phyloP scores from a whole-genome alignment of 768 basidiomycete species.

The Boletus rex-veris region DNA sequence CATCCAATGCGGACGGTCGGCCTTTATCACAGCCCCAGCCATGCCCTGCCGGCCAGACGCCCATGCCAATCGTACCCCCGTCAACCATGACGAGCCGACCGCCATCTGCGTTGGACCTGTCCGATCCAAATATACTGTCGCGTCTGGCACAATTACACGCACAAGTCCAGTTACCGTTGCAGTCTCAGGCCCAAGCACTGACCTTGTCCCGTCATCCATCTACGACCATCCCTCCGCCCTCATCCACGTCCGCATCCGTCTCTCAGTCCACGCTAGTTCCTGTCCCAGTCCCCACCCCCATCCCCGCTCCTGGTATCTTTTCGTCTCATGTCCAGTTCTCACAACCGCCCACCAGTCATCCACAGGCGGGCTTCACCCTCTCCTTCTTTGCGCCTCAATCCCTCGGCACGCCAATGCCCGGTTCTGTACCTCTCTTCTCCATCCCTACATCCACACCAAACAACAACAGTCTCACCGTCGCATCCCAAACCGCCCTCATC shows the following conservation, averaged over 20 bases:
- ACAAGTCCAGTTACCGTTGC: constrained; percentile 13
- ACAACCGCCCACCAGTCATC: constrained; percentile 6
- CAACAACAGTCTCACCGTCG: neutral
- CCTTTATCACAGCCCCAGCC: constrained; percentile 1
- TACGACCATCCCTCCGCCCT: neutral
- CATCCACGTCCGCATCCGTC: neutral
- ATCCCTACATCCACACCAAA: neutral
- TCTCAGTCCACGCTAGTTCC: neutral
- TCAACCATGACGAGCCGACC: neutral
- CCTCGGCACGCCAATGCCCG: neutral
- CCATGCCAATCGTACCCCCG: neutral
- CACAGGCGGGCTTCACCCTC: constrained; percentile 5
- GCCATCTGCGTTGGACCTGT: constrained; percentile 13
- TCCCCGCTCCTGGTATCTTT: neutral
- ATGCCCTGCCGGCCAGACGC: neutral
- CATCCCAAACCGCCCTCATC: neutral
- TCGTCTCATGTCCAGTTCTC: neutral
- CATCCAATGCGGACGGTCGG: neutral
- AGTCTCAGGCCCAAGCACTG: neutral
- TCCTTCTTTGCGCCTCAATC: neutral
- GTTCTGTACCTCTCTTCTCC: neutral
- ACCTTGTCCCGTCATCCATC: constrained; percentile 2
- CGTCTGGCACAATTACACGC: constrained; percentile 26
- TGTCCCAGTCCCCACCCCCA: neutral
- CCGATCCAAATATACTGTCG: constrained; percentile 23